Evolutionary conservation across 768 basidiomycete genomes (phyloP).

Genomic region (Exidia glandulosa): DNA sequence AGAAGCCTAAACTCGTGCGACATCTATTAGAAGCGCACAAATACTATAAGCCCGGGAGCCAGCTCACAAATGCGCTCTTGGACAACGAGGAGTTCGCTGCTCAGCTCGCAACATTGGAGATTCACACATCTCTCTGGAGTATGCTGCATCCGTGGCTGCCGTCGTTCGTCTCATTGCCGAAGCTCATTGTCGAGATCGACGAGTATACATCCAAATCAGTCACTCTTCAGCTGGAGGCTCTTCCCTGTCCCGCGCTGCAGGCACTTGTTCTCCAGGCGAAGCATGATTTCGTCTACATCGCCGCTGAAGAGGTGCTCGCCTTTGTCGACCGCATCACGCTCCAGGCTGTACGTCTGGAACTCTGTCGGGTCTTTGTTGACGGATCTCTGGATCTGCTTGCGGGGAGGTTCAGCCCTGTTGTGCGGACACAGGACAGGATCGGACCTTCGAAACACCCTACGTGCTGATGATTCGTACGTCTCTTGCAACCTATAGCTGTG

Average conservation of each 20-base stretch:
- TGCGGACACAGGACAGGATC: no score
- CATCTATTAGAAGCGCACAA: background rate
- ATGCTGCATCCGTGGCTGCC: background rate
- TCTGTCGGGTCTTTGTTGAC: background rate
- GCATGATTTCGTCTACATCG: background rate
- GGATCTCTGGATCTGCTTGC: background rate
- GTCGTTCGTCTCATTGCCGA: background rate
- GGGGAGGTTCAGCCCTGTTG: background rate
- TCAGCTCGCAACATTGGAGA: background rate
- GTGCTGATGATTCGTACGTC: no score
- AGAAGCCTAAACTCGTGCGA: background rate
- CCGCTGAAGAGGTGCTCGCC: background rate
- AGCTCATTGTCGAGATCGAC: background rate
- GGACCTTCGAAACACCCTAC: no score
- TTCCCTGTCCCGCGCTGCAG: background rate
- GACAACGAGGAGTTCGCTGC: background rate
- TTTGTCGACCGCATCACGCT: background rate
- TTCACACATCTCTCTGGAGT: background rate
- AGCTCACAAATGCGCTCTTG: background rate
- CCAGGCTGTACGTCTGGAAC: background rate
- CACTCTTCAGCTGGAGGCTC: background rate
- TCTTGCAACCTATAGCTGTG: no score
- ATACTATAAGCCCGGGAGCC: background rate
- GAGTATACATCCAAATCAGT: background rate
- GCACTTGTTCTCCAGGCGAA: background rate